Conservation (phyloP, 805 yeast genomes). For the Saccharomycopsis babjevae region DNA sequence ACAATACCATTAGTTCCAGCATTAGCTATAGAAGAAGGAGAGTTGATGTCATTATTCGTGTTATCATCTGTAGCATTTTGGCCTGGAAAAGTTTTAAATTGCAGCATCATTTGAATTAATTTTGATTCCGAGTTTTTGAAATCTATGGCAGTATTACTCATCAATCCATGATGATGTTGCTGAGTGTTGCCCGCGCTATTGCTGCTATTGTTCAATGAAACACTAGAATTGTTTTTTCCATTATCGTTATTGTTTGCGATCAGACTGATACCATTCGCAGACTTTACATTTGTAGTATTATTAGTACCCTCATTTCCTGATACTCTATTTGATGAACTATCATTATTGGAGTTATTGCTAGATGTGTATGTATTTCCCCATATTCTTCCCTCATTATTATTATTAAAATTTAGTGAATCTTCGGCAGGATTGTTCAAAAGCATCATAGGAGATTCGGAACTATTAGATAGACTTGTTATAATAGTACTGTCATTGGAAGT, state of each 20-base stretch:
- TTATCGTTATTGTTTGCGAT: background rate
- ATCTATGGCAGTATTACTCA: slow-evolving; percentile 15
- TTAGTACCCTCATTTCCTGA: background rate
- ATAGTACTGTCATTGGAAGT: background rate
- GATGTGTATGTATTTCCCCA: slow-evolving; percentile 20
- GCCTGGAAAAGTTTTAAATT: slow-evolving; percentile 30
- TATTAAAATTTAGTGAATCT: background rate
- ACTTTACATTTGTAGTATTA: background rate
- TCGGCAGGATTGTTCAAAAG: background rate
- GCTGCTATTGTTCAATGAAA: background rate
- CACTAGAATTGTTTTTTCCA: background rate
- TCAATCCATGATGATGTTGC: slow-evolving; percentile 7
- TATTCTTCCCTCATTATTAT: background rate
- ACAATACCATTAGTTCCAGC: background rate
- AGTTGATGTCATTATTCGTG: background rate
- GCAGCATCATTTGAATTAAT: slow-evolving; percentile 34
- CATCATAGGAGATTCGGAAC: background rate
- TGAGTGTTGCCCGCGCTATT: background rate
- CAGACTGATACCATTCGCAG: background rate
- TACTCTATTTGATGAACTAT: background rate
- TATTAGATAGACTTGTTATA: background rate
- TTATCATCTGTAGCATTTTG: background rate
- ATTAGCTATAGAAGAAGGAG: background rate
- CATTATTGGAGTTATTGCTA: slow-evolving; percentile 18
- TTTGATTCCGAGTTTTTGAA: slow-evolving; percentile 28